A percentile compares a stretch with the other conserved stretches of the same genome.
These are phyloP conservation scores for Rubia yunnanensis DNA, from an alignment of 257 asterid genomes.

Conservation along the genomic window DNA sequence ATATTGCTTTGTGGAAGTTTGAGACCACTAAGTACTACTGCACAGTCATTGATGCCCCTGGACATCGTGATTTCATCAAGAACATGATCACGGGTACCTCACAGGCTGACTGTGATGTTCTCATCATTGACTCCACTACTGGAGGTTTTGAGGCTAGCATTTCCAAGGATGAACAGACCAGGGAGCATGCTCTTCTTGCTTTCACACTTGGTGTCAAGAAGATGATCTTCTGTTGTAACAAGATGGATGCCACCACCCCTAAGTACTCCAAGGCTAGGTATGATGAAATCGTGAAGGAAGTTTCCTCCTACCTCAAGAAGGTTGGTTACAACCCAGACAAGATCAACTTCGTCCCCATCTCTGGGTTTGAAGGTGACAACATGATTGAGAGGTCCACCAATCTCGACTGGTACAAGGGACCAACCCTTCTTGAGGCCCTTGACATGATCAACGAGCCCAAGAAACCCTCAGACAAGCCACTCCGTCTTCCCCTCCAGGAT, in stretches of 20 bases:
- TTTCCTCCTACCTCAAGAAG: conserved; percentile 65
- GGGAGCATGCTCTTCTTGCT: conserved; percentile 72
- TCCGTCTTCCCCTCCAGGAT: conserved; percentile 82
- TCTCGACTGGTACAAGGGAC: conserved; percentile 85
- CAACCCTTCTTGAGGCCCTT: conserved; percentile 72
- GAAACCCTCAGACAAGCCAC: conserved; percentile 78
- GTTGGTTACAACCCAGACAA: conserved; percentile 78
- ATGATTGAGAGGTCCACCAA: conserved; percentile 74
- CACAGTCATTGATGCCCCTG: too few species aligned
- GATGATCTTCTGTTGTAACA: conserved; percentile 78
- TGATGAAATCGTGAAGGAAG: conserved; percentile 74
- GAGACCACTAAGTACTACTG: conserved; percentile 85
- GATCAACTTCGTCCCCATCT: conserved; percentile 57
- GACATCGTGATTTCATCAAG: conserved; percentile 74
- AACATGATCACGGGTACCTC: conserved; percentile 89
- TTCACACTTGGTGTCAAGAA: conserved; percentile 76
- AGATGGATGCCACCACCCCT: conserved; percentile 87
- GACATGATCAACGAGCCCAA: conserved; percentile 54
- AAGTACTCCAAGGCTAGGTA: conserved; percentile 70
- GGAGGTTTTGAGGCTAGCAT: conserved; percentile 79
- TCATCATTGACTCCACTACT: conserved; percentile 73
- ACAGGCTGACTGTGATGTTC: conserved; percentile 89
- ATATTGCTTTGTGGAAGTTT: conserved; percentile 80
- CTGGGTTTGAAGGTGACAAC: conserved; percentile 67
- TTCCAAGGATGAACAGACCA: conserved; percentile 76